These are phyloP conservation scores for Ricinus communis DNA, from an alignment of 345 rosid species.

Conservation along the genomic window DNA sequence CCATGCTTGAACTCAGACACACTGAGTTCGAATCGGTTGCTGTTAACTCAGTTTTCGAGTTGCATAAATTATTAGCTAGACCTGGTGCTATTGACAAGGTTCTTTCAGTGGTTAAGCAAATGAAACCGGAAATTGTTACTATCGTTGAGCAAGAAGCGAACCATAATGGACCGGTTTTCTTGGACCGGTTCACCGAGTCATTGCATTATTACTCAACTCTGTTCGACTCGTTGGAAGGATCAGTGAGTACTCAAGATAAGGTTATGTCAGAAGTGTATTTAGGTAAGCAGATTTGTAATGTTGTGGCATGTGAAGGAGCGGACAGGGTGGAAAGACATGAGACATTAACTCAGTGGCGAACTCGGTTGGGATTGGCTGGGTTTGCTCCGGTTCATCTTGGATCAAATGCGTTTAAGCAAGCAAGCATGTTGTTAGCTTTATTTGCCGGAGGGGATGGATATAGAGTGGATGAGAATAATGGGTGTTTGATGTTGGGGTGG, in stretches of 20 bases:
- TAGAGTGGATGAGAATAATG: conserved; percentile 1
- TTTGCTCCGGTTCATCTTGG: conserved; percentile 70
- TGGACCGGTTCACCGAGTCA: conserved; percentile 84
- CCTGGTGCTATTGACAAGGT: conserved; percentile 70
- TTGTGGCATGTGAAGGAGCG: conserved; percentile 72
- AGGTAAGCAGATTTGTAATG: conserved; percentile 83
- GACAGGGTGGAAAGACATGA: conserved; percentile 87
- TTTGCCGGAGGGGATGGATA: conserved; percentile 50
- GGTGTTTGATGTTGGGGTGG: conserved; percentile 10
- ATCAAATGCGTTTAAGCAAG: conserved; percentile 71
- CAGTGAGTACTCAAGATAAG: conserved; percentile 47
- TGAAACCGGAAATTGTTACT: conserved; percentile 72
- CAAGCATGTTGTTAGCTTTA: conserved; percentile 70
- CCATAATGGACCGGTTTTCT: conserved; percentile 70
- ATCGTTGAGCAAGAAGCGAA: conserved; percentile 84
- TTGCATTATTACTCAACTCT: conserved; percentile 76
- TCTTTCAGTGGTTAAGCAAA: conserved; percentile 50
- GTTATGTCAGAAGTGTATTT: conserved; percentile 76
- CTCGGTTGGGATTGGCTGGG: conserved; percentile 60
- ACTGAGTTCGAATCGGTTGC: conserved; percentile 63
- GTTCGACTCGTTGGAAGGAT: conserved; percentile 81
- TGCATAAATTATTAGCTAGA: conserved; percentile 60
- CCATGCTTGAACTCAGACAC: conserved; percentile 62
- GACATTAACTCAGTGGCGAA: conserved; percentile 60
- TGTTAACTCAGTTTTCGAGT: conserved; percentile 79